These are phyloP conservation scores for Anthracocystis setariae DNA, from an alignment of 1,284 basidiomycete species.

Conservation along the genomic window DNA sequence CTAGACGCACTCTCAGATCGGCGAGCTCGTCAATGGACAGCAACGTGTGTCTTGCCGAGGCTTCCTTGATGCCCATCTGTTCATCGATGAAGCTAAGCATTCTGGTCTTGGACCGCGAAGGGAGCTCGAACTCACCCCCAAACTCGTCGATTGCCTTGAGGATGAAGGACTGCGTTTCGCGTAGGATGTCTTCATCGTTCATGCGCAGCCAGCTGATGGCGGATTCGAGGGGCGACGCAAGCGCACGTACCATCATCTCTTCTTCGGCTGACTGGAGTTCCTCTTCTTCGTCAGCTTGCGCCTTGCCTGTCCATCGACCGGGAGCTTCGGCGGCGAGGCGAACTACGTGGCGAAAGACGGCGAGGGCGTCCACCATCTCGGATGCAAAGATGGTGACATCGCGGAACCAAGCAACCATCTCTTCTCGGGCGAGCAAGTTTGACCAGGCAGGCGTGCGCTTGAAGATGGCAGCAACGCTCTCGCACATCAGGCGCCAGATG, in stretches of 20 bases:
- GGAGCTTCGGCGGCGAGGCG: constrained; percentile 45
- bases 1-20: constrained; percentile 53
- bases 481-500: constrained; percentile 62
- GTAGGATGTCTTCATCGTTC: constrained; percentile 65
- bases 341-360: constrained; percentile 48
- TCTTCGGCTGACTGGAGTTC: constrained; percentile 27
- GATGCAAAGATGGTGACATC: constrained; percentile 63
- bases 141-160: constrained; percentile 57
- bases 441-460: constrained; percentile 61
- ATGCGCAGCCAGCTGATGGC: constrained; percentile 64
- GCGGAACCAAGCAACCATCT: constrained; percentile 65
- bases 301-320: constrained; percentile 25
- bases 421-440: constrained; percentile 43
- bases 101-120: constrained; percentile 42
- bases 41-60: constrained; percentile 50
- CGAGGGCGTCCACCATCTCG: constrained; percentile 61
- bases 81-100: constrained; percentile 59
- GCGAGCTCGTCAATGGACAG: constrained; percentile 56
- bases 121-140: constrained; percentile 42
- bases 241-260: constrained; percentile 47
- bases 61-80: constrained; percentile 56
- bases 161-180: constrained; percentile 60
- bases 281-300: constrained; percentile 22
- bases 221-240: constrained; percentile 56
- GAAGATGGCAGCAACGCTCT: constrained; percentile 61